Evolutionary conservation across 345 rosid genomes (phyloP).

Genomic region (Murraya paniculata): DNA sequence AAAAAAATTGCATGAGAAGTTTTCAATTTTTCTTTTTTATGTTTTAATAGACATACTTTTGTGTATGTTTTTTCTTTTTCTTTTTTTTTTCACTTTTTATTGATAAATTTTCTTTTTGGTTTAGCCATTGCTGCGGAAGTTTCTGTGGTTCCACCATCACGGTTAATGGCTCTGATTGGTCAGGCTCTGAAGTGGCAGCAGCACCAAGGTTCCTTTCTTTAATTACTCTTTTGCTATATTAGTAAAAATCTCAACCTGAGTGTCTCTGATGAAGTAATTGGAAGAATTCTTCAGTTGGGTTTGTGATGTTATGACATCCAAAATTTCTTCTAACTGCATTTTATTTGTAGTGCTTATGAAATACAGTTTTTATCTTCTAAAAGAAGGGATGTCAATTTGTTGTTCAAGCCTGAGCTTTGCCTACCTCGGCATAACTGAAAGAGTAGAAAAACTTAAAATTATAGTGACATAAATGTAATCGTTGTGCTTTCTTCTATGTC

Average conservation of each 20-base stretch:
- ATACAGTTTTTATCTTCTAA: background rate
- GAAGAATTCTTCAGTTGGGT: background rate
- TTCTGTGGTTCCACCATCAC: conserved; percentile 92
- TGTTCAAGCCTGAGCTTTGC: background rate
- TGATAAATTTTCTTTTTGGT: conserved; percentile 7
- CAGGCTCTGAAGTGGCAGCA: conserved; percentile 99
- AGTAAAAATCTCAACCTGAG: background rate
- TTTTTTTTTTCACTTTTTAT: conserved; percentile 5
- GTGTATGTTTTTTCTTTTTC: too few relatives aligned
- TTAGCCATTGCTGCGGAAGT: conserved; percentile 89
- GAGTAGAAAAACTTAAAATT: background rate
- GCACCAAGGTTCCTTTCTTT: conserved; percentile 71
- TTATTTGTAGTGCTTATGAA: background rate
- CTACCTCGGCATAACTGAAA: background rate
- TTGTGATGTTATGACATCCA: background rate
- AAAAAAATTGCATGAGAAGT: background rate
- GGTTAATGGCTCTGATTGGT: conserved; percentile 95
- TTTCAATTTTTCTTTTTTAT: background rate
- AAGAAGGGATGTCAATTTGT: background rate
- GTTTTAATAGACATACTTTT: background rate
- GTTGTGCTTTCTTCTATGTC: background rate
- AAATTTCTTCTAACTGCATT: background rate
- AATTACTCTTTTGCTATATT: background rate
- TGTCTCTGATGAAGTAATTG: background rate
- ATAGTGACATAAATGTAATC: background rate